phyloP scores from a whole-genome alignment of 768 basidiomycete genomes.

The Clitopilus passeckerianus region DNA sequence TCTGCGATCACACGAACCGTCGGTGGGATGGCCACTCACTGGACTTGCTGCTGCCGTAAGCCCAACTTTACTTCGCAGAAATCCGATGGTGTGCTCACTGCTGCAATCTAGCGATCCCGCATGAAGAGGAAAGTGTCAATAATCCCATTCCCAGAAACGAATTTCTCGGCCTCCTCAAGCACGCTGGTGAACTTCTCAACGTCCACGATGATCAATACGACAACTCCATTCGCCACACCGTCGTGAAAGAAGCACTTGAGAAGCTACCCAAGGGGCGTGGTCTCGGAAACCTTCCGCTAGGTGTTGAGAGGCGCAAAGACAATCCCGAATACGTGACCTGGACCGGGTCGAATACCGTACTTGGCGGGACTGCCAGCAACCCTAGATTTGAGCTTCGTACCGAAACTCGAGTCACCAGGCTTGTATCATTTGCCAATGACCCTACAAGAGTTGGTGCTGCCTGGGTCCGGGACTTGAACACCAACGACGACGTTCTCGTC shows the following conservation, averaged over 20 bases:
- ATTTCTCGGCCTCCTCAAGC: neutral
- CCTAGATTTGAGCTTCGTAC: neutral
- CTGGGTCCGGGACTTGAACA: neutral
- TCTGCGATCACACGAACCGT: slow-evolving; percentile 1
- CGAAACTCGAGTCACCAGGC: neutral
- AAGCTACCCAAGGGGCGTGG: neutral
- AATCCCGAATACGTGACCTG: slow-evolving; percentile 3
- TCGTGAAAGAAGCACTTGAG: slow-evolving; percentile 1
- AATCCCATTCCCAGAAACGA: neutral
- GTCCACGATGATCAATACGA: neutral
- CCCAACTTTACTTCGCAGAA: neutral
- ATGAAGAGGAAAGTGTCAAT: neutral
- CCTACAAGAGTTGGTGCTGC: neutral
- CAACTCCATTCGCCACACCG: slow-evolving; percentile 4
- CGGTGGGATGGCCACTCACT: slow-evolving; percentile 7
- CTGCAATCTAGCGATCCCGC: neutral
- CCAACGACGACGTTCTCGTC: neutral
- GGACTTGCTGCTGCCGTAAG: slow-evolving; percentile 1
- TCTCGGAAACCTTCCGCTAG: slow-evolving; percentile 3
- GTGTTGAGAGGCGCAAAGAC: neutral
- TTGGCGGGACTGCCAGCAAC: neutral
- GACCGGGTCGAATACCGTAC: slow-evolving; percentile 3
- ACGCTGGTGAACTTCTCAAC: neutral
- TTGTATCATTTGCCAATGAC: neutral
- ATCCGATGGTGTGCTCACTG: neutral